Percentiles rank a stretch among this genome's conserved stretches.
Conservation (phyloP, 805 yeast species). For the Yamadazyma scolyti region DNA sequence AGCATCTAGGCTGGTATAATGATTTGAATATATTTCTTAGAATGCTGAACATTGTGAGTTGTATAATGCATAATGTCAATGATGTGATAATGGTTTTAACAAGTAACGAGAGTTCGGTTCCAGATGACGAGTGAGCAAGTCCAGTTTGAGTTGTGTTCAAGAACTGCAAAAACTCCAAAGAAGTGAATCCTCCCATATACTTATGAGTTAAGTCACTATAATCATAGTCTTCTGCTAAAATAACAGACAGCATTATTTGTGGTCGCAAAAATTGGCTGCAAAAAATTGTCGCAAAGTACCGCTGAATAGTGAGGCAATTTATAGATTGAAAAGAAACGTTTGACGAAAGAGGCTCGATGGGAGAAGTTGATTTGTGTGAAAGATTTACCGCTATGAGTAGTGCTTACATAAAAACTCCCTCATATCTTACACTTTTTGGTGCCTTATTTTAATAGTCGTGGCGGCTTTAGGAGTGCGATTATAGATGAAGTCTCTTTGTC, state of each 20-base stretch:
- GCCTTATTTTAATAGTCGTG: too few relatives aligned
- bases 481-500: conserved; percentile 41
- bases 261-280: too few relatives aligned
- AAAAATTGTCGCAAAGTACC: too few relatives aligned
- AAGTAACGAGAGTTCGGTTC: conserved; percentile 54
- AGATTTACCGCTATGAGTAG: background rate
- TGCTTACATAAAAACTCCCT: too few relatives aligned
- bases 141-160: conserved; percentile 55
- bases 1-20: conserved; percentile 55
- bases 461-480: conserved; percentile 23
- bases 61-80: conserved; percentile 48
- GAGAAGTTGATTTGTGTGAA: background rate
- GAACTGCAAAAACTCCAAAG: conserved; percentile 32
- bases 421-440: too few relatives aligned
- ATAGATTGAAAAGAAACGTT: conserved; percentile 1
- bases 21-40: conserved; percentile 28
- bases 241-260: conserved; percentile 16
- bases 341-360: too few relatives aligned
- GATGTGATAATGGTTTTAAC: conserved; percentile 55
- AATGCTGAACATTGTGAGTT: conserved; percentile 40
- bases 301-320: too few relatives aligned
- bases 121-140: conserved; percentile 54
- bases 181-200: conserved; percentile 26
- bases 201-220: conserved; percentile 23
- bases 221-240: conserved; percentile 14